Evolutionary conservation across 331 rosid genomes (phyloP).

Genomic region (Malus hybrid): DNA sequence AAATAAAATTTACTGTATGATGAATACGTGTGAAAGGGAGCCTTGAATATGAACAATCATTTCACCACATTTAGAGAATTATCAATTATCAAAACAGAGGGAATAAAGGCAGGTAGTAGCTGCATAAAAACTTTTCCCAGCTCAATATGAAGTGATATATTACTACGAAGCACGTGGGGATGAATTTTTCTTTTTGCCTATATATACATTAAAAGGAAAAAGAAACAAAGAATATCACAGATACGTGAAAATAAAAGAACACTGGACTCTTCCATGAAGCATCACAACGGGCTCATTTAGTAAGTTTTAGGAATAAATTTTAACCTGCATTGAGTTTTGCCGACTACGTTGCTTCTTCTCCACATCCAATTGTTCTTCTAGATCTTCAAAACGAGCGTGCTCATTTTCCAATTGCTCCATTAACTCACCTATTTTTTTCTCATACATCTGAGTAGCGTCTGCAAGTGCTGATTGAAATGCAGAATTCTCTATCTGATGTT

Average conservation of each 20-base stretch:
- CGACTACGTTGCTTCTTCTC: constrained; percentile 27
- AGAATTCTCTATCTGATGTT: constrained; percentile 36
- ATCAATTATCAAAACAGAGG: background rate
- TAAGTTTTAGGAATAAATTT: background rate
- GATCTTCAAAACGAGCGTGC: constrained; percentile 17
- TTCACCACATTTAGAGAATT: background rate
- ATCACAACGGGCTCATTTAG: background rate
- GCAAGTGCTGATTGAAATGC: constrained; percentile 31
- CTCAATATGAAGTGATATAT: background rate
- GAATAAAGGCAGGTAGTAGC: background rate
- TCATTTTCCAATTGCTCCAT: constrained; percentile 41
- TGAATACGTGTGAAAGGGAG: background rate
- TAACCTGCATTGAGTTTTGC: constrained; percentile 42
- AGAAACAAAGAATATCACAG: background rate
- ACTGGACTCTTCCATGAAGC: background rate
- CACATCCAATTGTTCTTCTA: constrained; percentile 37
- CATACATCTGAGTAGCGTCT: constrained; percentile 40
- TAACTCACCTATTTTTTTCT: constrained; percentile 39
- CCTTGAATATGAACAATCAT: background rate
- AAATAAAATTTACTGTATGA: background rate
- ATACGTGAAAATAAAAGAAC: background rate
- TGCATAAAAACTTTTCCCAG: background rate
- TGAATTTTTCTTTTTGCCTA: background rate
- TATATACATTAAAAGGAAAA: background rate
- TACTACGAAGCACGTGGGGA: no score